phyloP scores from a whole-genome alignment of 164 flowering plant genomes.

The Pachysandra terminalis region DNA sequence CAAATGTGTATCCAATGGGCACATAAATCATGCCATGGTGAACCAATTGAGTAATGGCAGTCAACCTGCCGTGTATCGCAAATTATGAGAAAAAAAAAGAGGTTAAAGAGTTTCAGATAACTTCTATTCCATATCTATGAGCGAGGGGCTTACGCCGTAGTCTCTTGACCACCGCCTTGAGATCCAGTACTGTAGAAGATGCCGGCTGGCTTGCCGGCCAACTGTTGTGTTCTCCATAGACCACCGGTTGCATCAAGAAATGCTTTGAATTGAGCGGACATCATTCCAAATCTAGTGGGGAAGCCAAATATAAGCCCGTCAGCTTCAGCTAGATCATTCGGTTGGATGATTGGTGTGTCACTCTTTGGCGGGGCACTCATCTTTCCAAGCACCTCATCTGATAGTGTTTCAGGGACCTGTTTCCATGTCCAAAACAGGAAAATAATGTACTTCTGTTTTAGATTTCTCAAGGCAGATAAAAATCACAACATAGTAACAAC shows the following conservation, averaged over 20 bases:
- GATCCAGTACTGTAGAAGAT: conserved; percentile 84
- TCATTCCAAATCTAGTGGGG: conserved; percentile 94
- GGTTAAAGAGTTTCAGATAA: background rate
- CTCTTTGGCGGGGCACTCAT: conserved; percentile 91
- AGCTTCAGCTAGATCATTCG: conserved; percentile 75
- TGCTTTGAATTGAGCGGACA: conserved; percentile 92
- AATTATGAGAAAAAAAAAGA: background rate
- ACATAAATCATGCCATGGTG: conserved; percentile 92
- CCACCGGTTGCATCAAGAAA: conserved; percentile 87
- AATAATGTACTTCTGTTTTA: background rate
- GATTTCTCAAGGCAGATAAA: background rate
- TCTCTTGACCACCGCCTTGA: conserved; percentile 94
- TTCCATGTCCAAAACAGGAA: background rate
- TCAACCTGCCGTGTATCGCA: conserved; percentile 44
- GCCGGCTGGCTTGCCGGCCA: conserved; percentile 94
- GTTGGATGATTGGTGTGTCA: conserved; percentile 62
- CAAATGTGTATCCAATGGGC: conserved; percentile 91
- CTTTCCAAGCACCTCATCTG: conserved; percentile 71
- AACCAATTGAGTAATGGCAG: conserved; percentile 85
- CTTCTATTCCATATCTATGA: background rate
- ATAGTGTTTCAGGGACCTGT: conserved; percentile 82
- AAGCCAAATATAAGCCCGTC: conserved; percentile 88
- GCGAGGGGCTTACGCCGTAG: conserved; percentile 61
- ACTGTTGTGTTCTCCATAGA: conserved; percentile 73
- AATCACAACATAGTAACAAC: too few relatives aligned